Conservation (phyloP, 768 basidiomycete species). For the Mrakia hoshinonis region DNA sequence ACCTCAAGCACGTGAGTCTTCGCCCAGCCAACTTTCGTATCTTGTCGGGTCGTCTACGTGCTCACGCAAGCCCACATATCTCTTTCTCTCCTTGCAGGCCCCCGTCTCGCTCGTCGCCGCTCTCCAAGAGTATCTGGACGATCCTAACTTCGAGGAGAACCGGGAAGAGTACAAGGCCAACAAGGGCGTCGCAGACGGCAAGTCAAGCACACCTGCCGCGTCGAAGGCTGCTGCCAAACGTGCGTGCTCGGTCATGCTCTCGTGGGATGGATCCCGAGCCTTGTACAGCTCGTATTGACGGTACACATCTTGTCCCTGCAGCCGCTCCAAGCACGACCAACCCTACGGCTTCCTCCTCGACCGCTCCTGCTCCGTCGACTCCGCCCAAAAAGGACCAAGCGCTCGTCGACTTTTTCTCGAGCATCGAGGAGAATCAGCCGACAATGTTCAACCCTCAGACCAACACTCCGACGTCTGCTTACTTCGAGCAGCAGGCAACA, state of each 20-base stretch:
- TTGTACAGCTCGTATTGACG: neutral
- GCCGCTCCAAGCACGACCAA: neutral
- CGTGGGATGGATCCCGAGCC: neutral
- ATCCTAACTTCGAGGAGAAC: slow-evolving; percentile 95
- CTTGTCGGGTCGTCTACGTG: neutral
- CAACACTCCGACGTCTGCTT: slow-evolving; percentile 31
- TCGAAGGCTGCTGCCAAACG: slow-evolving; percentile 14
- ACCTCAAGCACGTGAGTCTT: slow-evolving; percentile 62
- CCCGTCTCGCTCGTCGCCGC: slow-evolving; percentile 89
- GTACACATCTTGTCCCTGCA: neutral
- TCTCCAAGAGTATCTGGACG: slow-evolving; percentile 88
- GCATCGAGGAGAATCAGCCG: slow-evolving; percentile 73
- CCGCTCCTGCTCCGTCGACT: slow-evolving; percentile 32
- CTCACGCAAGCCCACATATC: neutral
- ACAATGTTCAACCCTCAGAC: slow-evolving; percentile 61
- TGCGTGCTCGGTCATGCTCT: slow-evolving; percentile 16
- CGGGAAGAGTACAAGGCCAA: slow-evolving; percentile 80
- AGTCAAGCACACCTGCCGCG: neutral
- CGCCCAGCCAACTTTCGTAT: neutral
- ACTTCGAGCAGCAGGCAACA: slow-evolving; percentile 47
- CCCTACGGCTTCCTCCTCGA: slow-evolving; percentile 4
- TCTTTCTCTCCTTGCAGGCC: slow-evolving; percentile 49
- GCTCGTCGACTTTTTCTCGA: slow-evolving; percentile 73
- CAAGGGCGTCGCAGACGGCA: slow-evolving; percentile 30
- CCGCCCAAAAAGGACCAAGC: slow-evolving; percentile 39